Percentiles rank a stretch among this genome's conserved stretches.
Conservation (phyloP, 495 filamentous ascomycete species). For the Tuber umbilicatum region DNA sequence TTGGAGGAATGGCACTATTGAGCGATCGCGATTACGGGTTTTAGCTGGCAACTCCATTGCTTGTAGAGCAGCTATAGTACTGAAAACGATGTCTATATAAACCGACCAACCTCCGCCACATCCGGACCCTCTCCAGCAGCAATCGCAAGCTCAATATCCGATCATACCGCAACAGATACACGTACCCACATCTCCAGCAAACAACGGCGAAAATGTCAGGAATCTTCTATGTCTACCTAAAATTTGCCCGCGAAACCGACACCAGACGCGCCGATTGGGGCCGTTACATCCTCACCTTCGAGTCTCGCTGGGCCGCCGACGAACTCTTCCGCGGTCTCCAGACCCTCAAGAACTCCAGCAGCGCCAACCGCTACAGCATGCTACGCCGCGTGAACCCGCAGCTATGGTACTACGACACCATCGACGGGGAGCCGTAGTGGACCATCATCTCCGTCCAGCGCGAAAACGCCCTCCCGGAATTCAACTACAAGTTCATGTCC, state of each 20-base stretch:
- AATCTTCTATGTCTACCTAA: slow-evolving; percentile 22
- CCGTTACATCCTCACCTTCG: slow-evolving; percentile 7
- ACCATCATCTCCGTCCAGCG: background rate
- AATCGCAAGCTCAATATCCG: background rate
- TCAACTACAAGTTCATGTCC: slow-evolving; percentile 7
- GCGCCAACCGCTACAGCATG: background rate
- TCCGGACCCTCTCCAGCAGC: background rate
- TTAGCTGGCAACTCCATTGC: background rate
- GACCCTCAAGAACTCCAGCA: too few species aligned
- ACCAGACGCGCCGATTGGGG: background rate
- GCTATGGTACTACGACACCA: slow-evolving; percentile 19
- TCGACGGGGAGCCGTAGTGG: background rate
- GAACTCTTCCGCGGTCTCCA: slow-evolving; percentile 20
- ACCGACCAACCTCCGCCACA: background rate
- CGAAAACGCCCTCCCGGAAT: background rate
- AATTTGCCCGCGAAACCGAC: background rate
- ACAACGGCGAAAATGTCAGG: background rate
- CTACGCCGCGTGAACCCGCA: slow-evolving; percentile 17
- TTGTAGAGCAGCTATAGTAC: background rate
- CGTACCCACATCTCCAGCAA: background rate
- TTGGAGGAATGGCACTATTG: background rate
- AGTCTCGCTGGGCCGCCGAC: slow-evolving; percentile 22
- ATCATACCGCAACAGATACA: background rate
- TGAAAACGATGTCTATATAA: background rate
- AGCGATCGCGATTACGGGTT: background rate